phyloP scores from a whole-genome alignment of 2,329 filamentous ascomycete genomes.

The Aspergillus intermedius region DNA sequence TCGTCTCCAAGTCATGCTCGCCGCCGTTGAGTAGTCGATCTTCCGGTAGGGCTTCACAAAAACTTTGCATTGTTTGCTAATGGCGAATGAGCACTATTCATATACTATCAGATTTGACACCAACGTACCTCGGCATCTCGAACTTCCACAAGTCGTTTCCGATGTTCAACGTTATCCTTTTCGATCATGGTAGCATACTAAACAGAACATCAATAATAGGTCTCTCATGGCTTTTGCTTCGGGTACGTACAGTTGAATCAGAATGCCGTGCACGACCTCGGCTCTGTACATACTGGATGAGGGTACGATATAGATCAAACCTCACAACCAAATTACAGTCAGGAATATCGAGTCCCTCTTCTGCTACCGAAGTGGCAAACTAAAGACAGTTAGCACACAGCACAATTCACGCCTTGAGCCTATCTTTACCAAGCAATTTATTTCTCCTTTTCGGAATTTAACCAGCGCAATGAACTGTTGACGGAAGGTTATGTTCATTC shows the following conservation, averaged over 20 bases:
- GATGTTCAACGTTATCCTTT: conserved; percentile 56
- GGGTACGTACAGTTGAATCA: conserved; percentile 54
- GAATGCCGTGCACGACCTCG: conserved; percentile 74
- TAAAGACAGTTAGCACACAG: conserved; percentile 12
- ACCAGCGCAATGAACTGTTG: conserved; percentile 68
- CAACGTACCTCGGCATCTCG: conserved; percentile 39
- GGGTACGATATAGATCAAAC: conserved; percentile 81
- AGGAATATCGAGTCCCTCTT: conserved; percentile 61
- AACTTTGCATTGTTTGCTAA: conserved; percentile 58
- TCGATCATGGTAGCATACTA: conserved; percentile 79
- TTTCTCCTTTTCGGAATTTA: conserved; percentile 53
- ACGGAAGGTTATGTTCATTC: conserved; percentile 60
- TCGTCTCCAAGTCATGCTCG: conserved; percentile 51
- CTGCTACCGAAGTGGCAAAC: conserved; percentile 60
- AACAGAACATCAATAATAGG: conserved; percentile 5
- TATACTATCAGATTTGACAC: background rate
- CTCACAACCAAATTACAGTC: conserved; percentile 60
- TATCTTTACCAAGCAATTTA: conserved; percentile 48
- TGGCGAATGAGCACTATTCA: background rate
- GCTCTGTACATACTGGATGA: conserved; percentile 94
- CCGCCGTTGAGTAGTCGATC: conserved; percentile 63
- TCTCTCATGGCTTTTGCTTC: background rate
- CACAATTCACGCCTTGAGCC: background rate
- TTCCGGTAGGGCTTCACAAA: conserved; percentile 67
- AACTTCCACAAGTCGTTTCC: conserved; percentile 52